A percentile compares a stretch with the other conserved stretches of the same genome.
phyloP scores from a whole-genome alignment of 139 green algal genomes.

The Asterochloris erici region DNA sequence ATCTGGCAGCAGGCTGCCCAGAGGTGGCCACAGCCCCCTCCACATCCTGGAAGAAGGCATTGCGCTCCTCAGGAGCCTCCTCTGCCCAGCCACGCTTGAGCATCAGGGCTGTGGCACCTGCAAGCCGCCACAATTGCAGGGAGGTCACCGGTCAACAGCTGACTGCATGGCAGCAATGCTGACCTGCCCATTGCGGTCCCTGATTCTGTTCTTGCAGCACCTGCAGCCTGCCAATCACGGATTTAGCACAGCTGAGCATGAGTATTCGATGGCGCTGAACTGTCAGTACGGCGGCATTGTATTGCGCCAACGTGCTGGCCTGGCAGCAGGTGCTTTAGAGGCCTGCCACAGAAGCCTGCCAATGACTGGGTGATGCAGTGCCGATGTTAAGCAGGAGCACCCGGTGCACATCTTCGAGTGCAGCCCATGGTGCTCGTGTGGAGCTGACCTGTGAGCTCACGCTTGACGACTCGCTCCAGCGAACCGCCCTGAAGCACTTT shows the following conservation, averaged over 20 bases:
- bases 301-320: background rate
- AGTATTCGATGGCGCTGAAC: background rate
- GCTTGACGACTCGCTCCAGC: background rate
- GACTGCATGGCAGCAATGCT: background rate
- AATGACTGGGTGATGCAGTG: background rate
- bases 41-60: slow-evolving; percentile 39
- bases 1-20: slow-evolving; percentile 13
- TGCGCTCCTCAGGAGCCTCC: slow-evolving; percentile 9
- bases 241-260: background rate
- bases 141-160: slow-evolving; percentile 16
- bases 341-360: background rate
- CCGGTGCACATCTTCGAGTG: background rate
- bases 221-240: background rate
- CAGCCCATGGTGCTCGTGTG: background rate
- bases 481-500: slow-evolving; percentile 31
- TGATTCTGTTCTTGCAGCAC: background rate
- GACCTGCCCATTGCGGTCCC: background rate
- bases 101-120: slow-evolving; percentile 44
- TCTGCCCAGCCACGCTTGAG: slow-evolving; percentile 76
- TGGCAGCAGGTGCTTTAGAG: background rate
- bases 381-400: background rate
- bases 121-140: slow-evolving; percentile 36
- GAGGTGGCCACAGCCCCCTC: slow-evolving; percentile 7
- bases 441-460: background rate
- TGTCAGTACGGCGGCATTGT: background rate